Evolutionary conservation across 2,329 filamentous ascomycete genomes (phyloP).

Genomic region (Pseudocercospora vitis): DNA sequence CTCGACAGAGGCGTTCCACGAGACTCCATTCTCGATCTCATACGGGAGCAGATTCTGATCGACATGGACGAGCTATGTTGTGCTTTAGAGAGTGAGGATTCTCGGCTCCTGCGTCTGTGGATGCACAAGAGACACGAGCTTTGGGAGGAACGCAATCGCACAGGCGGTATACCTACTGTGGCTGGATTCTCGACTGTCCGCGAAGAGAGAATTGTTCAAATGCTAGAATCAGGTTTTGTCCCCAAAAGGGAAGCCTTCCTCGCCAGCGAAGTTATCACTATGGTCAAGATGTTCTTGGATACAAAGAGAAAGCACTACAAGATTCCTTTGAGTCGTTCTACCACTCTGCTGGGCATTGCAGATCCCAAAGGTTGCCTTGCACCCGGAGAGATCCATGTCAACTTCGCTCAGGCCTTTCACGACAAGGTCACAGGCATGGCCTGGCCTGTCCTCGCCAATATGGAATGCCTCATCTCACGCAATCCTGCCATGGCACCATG

Average conservation of each 20-base stretch:
- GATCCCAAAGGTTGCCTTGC: constrained; percentile 63
- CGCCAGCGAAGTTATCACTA: constrained; percentile 14
- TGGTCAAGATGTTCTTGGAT: constrained; percentile 21
- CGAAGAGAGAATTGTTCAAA: constrained; percentile 54
- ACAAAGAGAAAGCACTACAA: constrained; percentile 27
- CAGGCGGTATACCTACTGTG: constrained; percentile 40
- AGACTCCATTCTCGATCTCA: constrained; percentile 49
- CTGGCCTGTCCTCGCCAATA: constrained; percentile 56
- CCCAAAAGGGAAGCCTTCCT: constrained; percentile 23
- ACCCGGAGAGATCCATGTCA: constrained; percentile 66
- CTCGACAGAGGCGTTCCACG: constrained; percentile 57
- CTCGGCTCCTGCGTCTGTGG: constrained; percentile 56
- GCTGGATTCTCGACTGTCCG: constrained; percentile 53
- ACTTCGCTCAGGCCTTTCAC: constrained; percentile 63
- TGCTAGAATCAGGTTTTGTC: constrained; percentile 51
- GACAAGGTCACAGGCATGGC: constrained; percentile 47
- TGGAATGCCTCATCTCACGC: constrained; percentile 66
- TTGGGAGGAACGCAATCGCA: constrained; percentile 34
- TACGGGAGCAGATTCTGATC: constrained; percentile 52
- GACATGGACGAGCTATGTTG: constrained; percentile 56
- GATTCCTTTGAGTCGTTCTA: constrained; percentile 60
- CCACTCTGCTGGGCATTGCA: constrained; percentile 65
- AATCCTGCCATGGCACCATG: constrained; percentile 68
- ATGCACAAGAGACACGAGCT: constrained; percentile 49
- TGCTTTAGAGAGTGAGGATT: constrained; percentile 7